Evolutionary conservation across 169 alveolate species (phyloP).

Genomic region (Plasmodium falciparum): DNA sequence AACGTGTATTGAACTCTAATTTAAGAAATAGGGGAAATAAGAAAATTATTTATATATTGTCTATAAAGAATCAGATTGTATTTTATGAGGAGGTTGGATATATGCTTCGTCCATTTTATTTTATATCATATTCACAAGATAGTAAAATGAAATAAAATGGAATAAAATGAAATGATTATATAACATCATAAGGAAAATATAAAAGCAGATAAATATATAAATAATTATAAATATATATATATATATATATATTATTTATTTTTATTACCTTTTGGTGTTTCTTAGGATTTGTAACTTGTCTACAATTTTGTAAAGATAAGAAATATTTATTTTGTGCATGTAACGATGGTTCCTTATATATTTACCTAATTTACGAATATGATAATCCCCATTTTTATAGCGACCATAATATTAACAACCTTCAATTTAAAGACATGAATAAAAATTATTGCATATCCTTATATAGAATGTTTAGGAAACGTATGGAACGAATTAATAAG

Average conservation of each 20-base stretch:
- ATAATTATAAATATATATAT: too few species aligned
- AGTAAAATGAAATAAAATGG: not conserved
- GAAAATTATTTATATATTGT: conserved; percentile 6
- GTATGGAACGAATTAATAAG: not conserved
- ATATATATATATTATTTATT: not conserved
- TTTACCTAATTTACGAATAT: not conserved
- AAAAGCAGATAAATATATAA: too few species aligned
- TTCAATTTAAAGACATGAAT: conserved; percentile 10
- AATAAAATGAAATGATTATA: not conserved
- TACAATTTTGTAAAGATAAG: not conserved
- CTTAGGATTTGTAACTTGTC: conserved; percentile 3
- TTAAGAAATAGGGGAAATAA: not conserved
- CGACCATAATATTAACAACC: conserved; percentile 3
- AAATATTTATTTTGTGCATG: conserved; percentile 8
- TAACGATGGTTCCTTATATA: conserved; percentile 2
- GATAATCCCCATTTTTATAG: not conserved
- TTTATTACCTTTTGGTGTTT: not conserved
- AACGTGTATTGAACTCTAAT: not conserved
- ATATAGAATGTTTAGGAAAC: not conserved
- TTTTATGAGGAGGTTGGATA: conserved; percentile 2
- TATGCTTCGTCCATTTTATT: not conserved
- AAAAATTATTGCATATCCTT: conserved; percentile 3
- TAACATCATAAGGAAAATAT: not conserved
- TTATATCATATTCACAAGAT: conserved; percentile 7
- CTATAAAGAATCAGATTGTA: conserved; percentile 4